Evolutionary conservation across 2,329 filamentous ascomycete genomes (phyloP).

Genomic region (Alternaria consortialis): DNA sequence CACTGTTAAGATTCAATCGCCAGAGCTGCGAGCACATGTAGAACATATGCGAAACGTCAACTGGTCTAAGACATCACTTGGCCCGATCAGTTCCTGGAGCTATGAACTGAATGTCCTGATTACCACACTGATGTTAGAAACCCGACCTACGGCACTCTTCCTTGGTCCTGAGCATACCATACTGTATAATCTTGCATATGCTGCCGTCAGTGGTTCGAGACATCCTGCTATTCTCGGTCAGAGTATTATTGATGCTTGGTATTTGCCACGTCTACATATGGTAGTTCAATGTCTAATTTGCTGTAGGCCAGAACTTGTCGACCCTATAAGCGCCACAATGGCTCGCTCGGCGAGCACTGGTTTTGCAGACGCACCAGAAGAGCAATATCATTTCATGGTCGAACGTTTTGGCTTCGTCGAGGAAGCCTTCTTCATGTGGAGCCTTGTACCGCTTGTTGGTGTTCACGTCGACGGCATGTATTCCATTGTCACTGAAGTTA

Average conservation of each 20-base stretch:
- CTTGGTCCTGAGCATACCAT: conserved; percentile 24
- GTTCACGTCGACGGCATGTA: conserved; percentile 20
- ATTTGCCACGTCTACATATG: background rate
- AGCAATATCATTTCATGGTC: conserved; percentile 25
- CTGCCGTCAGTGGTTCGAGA: conserved; percentile 10
- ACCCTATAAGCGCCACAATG: conserved; percentile 14
- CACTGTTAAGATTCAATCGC: conserved; percentile 20
- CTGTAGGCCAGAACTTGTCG: conserved; percentile 15
- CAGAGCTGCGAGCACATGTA: conserved; percentile 17
- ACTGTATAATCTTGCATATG: conserved; percentile 27
- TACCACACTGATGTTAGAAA: conserved; percentile 24
- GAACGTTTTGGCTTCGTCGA: conserved; percentile 23
- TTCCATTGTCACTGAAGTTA: conserved; percentile 27
- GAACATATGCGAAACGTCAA: conserved; percentile 17
- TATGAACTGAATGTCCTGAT: conserved; percentile 18
- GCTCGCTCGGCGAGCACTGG: conserved; percentile 12
- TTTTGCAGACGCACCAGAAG: conserved; percentile 21
- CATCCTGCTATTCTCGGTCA: conserved; percentile 21
- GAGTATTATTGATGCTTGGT: conserved; percentile 23
- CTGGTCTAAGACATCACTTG: conserved; percentile 20
- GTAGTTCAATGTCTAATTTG: background rate
- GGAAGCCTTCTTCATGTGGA: conserved; percentile 24
- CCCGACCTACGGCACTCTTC: conserved; percentile 22
- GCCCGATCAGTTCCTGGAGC: conserved; percentile 20
- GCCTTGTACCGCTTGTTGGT: conserved; percentile 20